Evolutionary conservation across 306 rosid genomes (phyloP).

Genomic region (Lagenaria siceraria): DNA sequence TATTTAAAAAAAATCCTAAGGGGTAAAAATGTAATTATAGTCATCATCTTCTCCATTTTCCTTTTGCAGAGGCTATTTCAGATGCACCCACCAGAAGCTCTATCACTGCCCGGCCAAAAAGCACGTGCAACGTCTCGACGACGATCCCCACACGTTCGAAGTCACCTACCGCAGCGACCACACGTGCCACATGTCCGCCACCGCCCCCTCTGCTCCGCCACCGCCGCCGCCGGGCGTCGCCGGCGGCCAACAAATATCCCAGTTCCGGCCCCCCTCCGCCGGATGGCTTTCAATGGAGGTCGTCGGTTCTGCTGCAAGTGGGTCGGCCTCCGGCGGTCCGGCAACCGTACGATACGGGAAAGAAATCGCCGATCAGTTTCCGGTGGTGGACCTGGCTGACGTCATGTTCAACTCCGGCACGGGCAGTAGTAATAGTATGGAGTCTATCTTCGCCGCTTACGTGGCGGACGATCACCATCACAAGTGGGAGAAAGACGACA

Average conservation of each 20-base stretch:
- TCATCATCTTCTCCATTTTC: neutral
- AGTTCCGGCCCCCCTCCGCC: neutral
- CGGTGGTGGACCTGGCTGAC: conserved; percentile 50
- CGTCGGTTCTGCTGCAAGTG: conserved; percentile 4
- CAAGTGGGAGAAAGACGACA: conserved; percentile 24
- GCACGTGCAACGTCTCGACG: conserved; percentile 49
- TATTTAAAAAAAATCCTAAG: neutral
- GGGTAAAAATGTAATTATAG: neutral
- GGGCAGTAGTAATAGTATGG: conserved; percentile 40
- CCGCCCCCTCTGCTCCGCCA: conserved; percentile 43
- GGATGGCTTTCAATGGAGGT: conserved; percentile 25
- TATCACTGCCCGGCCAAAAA: conserved; percentile 60
- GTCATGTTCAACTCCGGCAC: conserved; percentile 55
- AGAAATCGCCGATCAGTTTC: conserved; percentile 20
- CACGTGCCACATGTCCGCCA: conserved; percentile 59
- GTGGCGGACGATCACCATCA: conserved; percentile 5
- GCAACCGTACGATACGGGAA: conserved; percentile 17
- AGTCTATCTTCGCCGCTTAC: conserved; percentile 34
- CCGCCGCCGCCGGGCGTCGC: neutral
- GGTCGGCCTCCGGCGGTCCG: conserved; percentile 10
- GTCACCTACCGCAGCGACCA: conserved; percentile 43
- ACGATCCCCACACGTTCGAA: conserved; percentile 31
- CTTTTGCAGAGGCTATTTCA: conserved; percentile 36
- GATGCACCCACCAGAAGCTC: conserved; percentile 66
- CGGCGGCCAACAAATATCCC: conserved; percentile 4